Percentiles rank a stretch among this genome's conserved stretches.
phyloP scores from a whole-genome alignment of 768 basidiomycete species.

The Boletus rubroflammeus region DNA sequence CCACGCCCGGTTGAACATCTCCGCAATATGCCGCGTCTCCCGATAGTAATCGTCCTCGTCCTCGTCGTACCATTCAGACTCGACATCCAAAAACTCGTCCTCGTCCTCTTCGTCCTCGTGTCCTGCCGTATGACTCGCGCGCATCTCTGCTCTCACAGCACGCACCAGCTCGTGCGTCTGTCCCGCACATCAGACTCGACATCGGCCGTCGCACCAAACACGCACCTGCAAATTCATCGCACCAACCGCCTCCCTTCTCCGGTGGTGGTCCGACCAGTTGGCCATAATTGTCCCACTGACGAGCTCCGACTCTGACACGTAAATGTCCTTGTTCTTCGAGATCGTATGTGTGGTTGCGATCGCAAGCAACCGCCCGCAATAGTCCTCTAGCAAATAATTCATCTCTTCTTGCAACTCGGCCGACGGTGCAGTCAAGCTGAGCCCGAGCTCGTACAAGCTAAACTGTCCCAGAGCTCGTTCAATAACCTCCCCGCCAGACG shows the following conservation, averaged over 20 bases:
- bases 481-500: conserved; percentile 29
- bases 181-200: conserved; percentile 3
- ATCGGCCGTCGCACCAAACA: neutral
- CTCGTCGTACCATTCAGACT: conserved; percentile 19
- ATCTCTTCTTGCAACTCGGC: conserved; percentile 37
- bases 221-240: conserved; percentile 46
- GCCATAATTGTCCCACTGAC: conserved; percentile 46
- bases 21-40: conserved; percentile 28
- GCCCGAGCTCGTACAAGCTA: conserved; percentile 32
- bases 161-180: conserved; percentile 40
- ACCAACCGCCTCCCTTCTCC: conserved; percentile 36
- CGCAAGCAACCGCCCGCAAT: conserved; percentile 30
- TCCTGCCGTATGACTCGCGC: conserved; percentile 3
- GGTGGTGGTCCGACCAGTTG: conserved; percentile 41
- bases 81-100: conserved; percentile 25
- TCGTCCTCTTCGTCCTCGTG: conserved; percentile 28
- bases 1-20: conserved; percentile 39
- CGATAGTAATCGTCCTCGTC: conserved; percentile 30
- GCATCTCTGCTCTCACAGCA: conserved; percentile 35
- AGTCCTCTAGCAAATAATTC: conserved; percentile 35
- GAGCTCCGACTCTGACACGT: conserved; percentile 40
- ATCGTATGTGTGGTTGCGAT: conserved; percentile 38
- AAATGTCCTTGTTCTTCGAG: conserved; percentile 34
- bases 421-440: conserved; percentile 22
- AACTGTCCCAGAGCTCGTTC: conserved; percentile 22